Conservation (phyloP, 352 stramenopile species). For the Phytophthora ohioensis region DNA sequence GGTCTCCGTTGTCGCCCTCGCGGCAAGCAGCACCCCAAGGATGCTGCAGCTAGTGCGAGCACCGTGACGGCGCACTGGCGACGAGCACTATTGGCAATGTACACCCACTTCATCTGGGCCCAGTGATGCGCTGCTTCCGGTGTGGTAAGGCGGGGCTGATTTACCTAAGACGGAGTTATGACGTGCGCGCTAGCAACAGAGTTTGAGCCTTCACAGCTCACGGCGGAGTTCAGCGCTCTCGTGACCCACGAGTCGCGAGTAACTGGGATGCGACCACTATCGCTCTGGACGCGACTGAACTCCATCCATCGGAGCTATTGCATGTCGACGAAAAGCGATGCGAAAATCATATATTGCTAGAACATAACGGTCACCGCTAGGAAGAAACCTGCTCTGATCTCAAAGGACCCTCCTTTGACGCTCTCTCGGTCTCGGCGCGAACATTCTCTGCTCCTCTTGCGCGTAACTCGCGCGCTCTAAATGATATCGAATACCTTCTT, state of each 20-base stretch:
- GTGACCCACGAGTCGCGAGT: too few species aligned
- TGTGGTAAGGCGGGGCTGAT: constrained; percentile 25
- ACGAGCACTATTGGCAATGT: constrained; percentile 19
- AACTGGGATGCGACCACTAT: neutral
- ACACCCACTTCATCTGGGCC: neutral
- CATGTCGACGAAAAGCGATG: constrained; percentile 33
- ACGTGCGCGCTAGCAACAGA: constrained; percentile 14
- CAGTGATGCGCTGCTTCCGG: constrained; percentile 5
- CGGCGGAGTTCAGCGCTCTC: neutral
- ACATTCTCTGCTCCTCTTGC: constrained; percentile 15
- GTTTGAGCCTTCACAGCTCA: neutral
- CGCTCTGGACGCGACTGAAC: constrained; percentile 15
- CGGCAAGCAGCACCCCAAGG: neutral
- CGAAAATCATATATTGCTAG: constrained; percentile 38
- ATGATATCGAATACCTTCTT: constrained; percentile 99
- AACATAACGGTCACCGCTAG: constrained; percentile 24
- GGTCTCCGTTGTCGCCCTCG: neutral
- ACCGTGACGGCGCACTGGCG: constrained; percentile 1
- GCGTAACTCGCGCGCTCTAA: constrained; percentile 62
- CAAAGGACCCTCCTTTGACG: constrained; percentile 22
- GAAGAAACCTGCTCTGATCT: constrained; percentile 27
- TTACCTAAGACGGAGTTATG: constrained; percentile 16
- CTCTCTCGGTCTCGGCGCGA: constrained; percentile 17
- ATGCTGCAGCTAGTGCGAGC: neutral
- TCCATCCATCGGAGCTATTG: constrained; percentile 18